Base-by-base conservation (phyloP, 495 filamentous ascomycete genomes). In the Niebla homalea region DNA sequence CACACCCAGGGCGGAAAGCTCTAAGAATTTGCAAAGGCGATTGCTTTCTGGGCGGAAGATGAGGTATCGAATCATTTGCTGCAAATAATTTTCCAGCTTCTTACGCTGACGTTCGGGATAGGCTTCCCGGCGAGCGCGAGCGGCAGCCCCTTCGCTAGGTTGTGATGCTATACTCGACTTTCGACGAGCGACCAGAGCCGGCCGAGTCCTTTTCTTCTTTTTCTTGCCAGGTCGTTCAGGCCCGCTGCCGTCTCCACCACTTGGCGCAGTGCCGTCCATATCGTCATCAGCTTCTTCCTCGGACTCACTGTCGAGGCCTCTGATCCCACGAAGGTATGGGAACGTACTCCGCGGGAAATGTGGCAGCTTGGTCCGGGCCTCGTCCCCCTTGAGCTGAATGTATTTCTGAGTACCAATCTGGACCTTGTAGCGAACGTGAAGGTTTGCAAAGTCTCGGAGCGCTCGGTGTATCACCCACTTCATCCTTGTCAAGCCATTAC, bases 31-130 rank as follows among this genome's bases (percentile, higher is more conserved):
- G 69, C 92, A 99, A 12, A 99, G 70, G 12, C 92, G 80, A 59
- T 95, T 99, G 64, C 88, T 94, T 59, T 96, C 93, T 15, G 92
- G 79, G 40, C 92, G 79, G 67, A 99, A 97, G 57, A 97, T 96
- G 57, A 97, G 76, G 73, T 86, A 93, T 18, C 84, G 76, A 21
- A 94, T 94, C 80, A 97, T 82, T 57, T 89, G 83, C 57, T 90
- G 85, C n/a, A 99, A 70, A 62, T 99, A 99, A 32, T 76, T 76
- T 61, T 96, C 92, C 11, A 99, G 70, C 57, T 87, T 89, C 63
- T 79, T 83, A 46, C 90, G 77, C 62, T 96, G 89, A 44, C 79
- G 77, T 60, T 81, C 79, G 6, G 73, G 67, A 53, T 80, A 83
- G 10, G 67, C 71, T 43, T 81, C 75, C 57, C 64, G 74, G 46